Evolutionary conservation across 305 asterid species (phyloP).

Genomic region (Andrographis paniculata): DNA sequence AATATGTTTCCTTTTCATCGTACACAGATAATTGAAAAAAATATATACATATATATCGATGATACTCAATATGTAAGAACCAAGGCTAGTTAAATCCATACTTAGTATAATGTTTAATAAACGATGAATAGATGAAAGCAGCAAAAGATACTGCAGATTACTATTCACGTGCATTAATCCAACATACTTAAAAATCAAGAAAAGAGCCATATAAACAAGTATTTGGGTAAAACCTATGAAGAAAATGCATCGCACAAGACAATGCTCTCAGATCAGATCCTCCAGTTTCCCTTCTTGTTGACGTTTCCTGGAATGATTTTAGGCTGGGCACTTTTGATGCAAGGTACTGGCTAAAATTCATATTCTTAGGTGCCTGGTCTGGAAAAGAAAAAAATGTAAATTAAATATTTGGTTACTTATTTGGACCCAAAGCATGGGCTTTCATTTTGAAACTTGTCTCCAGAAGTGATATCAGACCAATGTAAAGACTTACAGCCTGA

Average conservation of each 20-base stretch:
- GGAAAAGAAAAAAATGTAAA: constrained; percentile 24
- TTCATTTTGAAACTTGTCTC: no score
- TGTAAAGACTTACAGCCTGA: constrained; percentile 67
- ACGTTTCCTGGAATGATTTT: constrained; percentile 45
- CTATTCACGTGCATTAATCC: not conserved
- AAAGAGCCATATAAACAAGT: constrained; percentile 10
- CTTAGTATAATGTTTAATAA: no score
- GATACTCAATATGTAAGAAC: no score
- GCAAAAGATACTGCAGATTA: constrained; percentile 9
- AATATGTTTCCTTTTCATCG: constrained; percentile 4
- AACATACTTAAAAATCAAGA: not conserved
- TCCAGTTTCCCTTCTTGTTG: constrained; percentile 42
- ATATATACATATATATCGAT: no score
- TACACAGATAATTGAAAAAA: no score
- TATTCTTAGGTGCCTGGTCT: constrained; percentile 52
- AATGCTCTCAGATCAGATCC: constrained; percentile 58
- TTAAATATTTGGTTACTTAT: constrained; percentile 4
- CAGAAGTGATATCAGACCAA: not conserved
- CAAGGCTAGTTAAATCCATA: no score
- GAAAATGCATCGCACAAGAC: constrained; percentile 60
- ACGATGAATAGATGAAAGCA: not conserved
- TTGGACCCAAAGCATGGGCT: not conserved
- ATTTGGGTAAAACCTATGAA: constrained; percentile 51
- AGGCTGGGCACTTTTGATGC: constrained; percentile 78
- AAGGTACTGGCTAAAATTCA: constrained; percentile 61